Evolutionary conservation across 257 asterid genomes (phyloP), one percentile per base, ranked within the genome.

Genomic region (Catharanthus roseus): DNA sequence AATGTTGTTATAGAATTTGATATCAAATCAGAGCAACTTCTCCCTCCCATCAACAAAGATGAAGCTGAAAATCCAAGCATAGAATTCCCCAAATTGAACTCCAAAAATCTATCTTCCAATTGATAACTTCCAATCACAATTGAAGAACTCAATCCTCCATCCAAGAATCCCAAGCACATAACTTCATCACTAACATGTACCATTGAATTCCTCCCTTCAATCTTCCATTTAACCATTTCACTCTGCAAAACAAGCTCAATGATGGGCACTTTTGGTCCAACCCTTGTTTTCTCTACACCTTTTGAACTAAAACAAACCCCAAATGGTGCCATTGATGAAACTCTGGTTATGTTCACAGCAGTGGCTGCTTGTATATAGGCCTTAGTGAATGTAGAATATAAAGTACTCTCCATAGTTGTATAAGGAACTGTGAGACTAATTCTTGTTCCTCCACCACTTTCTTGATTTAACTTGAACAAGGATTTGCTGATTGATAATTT

Each of bases 201-300:
- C 96, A 93, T 76, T 29, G 89, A 83, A 65, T 90, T 87, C 79
- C 85, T 85, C 16, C 89, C 88, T 66, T 66, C 56, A 24, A 93
- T 74, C 69, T 86, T 86, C 97, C 93, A 89, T 75, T 82, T 89
- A 70, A 93, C 97, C 89, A 89, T 82, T 83, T 90, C 97, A 85
- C 98, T 90, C 38, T 93, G 98, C 85, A 93, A 41, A 54, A 82
- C 85, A 61, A 93, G 86, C 68, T 93, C 96, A 58, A 89, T 71
- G 4, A 23, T 29, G 1, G 96, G 98, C 56, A 86, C 86, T 53
- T 77, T 77, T 29, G 81, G 78, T 28, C 73, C 90, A 45, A 38
- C 15, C 44, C 62, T 73, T 51, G 72, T 68, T 1, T 42, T 63
- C 33, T 66, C 79, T 19, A 77, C 75, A 58, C 83, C 85, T 28